These are phyloP conservation scores for Aspergillus terreus DNA, from an alignment of 2,329 filamentous ascomycete genomes.

Conservation along the genomic window DNA sequence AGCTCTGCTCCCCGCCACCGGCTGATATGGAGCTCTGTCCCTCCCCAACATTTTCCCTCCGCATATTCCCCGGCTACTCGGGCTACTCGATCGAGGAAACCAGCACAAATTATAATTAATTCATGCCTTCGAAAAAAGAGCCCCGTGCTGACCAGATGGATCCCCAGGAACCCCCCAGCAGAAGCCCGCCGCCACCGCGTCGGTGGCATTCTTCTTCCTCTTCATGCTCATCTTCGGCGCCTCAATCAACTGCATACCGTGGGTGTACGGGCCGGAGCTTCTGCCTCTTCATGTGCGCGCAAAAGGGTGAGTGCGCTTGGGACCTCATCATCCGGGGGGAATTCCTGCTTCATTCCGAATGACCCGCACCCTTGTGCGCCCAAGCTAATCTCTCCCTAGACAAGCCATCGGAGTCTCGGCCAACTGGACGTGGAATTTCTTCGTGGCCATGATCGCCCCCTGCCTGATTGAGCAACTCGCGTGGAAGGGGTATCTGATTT, in stretches of 20 bases:
- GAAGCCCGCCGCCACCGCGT: constrained; percentile 42
- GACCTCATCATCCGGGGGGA: background rate
- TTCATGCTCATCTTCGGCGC: constrained; percentile 44
- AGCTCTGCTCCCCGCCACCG: background rate
- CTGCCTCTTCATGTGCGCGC: constrained; percentile 48
- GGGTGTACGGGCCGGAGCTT: constrained; percentile 51
- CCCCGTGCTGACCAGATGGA: background rate
- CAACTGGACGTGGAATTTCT: constrained; percentile 52
- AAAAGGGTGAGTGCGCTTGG: constrained; percentile 38
- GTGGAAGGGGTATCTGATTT: constrained; percentile 36
- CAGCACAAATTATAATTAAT: background rate
- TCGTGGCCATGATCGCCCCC: constrained; percentile 37
- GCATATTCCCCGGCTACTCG: background rate
- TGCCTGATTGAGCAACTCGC: constrained; percentile 28
- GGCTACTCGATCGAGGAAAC: background rate
- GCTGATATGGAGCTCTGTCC: background rate
- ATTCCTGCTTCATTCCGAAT: background rate
- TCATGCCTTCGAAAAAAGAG: background rate
- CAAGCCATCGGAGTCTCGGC: constrained; percentile 46
- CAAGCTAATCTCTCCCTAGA: constrained; percentile 10
- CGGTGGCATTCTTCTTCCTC: constrained; percentile 49
- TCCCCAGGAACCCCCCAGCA: constrained; percentile 24
- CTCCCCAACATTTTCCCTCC: background rate
- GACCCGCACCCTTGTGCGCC: background rate
- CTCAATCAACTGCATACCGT: constrained; percentile 47